Conservation (phyloP, 2,329 filamentous ascomycete species). For the Pseudogymnoascus sp. region DNA sequence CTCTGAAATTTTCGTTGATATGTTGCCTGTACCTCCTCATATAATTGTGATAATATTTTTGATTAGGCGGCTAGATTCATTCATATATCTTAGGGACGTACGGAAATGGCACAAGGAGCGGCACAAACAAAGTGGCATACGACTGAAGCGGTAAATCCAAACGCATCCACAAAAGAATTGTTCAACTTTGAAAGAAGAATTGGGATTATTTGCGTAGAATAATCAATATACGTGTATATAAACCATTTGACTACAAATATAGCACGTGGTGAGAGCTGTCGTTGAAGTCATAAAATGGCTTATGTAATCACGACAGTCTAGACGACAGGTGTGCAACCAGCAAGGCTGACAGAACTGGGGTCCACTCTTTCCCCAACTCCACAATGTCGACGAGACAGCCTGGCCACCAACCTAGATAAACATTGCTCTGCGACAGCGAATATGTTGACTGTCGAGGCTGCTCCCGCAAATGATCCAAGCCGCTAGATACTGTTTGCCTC, state of each 20-base stretch:
- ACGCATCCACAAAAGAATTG: background rate
- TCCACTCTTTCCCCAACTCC: background rate
- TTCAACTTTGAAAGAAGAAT: background rate
- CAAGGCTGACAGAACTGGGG: slow-evolving; percentile 3
- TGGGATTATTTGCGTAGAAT: background rate
- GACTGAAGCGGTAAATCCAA: background rate
- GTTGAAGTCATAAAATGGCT: background rate
- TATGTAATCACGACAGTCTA: background rate
- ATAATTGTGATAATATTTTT: background rate
- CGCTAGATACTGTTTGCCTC: background rate
- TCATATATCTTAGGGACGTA: background rate
- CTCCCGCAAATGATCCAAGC: background rate
- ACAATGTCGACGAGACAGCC: slow-evolving; percentile 2
- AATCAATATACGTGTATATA: background rate
- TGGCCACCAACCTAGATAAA: background rate
- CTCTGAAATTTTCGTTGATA: background rate
- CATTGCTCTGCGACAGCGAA: background rate
- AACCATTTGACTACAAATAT: background rate
- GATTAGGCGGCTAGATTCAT: background rate
- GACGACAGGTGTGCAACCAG: background rate
- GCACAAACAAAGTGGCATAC: background rate
- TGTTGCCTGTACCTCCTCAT: background rate
- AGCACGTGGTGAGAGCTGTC: background rate
- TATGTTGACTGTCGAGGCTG: background rate
- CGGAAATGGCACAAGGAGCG: background rate